Base-by-base conservation (phyloP, 495 filamentous ascomycete species). In the Hyaloscypha finlandica region DNA sequence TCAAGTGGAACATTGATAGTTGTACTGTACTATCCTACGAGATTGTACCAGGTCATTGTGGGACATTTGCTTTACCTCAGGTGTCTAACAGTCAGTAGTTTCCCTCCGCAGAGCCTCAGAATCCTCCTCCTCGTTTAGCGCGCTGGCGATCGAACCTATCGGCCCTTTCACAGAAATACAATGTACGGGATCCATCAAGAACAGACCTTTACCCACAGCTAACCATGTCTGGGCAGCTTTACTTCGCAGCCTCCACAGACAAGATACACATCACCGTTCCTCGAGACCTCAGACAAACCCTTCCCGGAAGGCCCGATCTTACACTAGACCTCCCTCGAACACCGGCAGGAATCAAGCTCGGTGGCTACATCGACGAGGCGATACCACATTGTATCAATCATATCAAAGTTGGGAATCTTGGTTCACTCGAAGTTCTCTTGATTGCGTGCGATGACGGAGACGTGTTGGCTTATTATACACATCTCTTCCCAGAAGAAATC, bases 381-480 rank as follows among this genome's bases (percentile, higher is more conserved):
- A 75, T 81, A 19, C 87, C 88, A 0, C 94, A 97, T 83, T 68
- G 84, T 22, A 86, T 96, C 63, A 97, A 96, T 71, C 84, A 89
- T 63, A 77, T 99, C 3, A 82, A 92, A 39, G 82, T 96, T 22
- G 91, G 93, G 51, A 86, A 91, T 58, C 78, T 99, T 3, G 95
- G 95, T 3, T 77, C 85, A 33, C 85, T 93, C 55, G 95, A 99
- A 76, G 86, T 96, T 14, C 66, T 97, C 22, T 75, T 94, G 2
- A 80, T 90, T 53, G 86, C 82, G 12, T 93, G 88, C 64, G 95
- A 97, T 71, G 93, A 97, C 68, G 95, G 95, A 6, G 94, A 99
- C 76, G 88, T 96, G 11, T 83, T 90, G 42, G 93, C 86, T 5
- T 97, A 94, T 75, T 88, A 90, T 68, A 90, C 89, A 1, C 82